Percentiles rank a stretch among this genome's conserved stretches.
These are phyloP conservation scores for Lanmaoa rubissima DNA, from an alignment of 768 basidiomycete species.

Conservation along the genomic window DNA sequence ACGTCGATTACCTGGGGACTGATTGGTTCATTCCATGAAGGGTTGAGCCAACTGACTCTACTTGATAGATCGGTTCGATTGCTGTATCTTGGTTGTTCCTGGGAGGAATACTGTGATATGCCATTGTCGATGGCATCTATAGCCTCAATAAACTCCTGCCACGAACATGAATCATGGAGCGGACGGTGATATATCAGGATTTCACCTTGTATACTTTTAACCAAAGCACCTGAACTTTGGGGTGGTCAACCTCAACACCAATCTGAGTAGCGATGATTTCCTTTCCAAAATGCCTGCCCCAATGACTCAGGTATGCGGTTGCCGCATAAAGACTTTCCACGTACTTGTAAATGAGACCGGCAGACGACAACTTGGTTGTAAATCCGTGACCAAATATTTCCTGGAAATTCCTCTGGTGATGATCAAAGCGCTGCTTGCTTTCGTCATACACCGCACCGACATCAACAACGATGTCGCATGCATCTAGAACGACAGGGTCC, in stretches of 20 bases:
- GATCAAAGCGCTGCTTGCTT: slow-evolving; percentile 79
- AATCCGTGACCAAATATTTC: slow-evolving; percentile 90
- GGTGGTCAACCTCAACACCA: slow-evolving; percentile 50
- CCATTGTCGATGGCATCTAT: slow-evolving; percentile 97
- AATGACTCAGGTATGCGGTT: slow-evolving; percentile 2
- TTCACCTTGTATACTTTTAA: slow-evolving; percentile 82
- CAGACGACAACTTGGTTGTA: slow-evolving; percentile 85
- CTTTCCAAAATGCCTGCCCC: slow-evolving; percentile 77
- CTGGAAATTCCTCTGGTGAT: slow-evolving; percentile 92
- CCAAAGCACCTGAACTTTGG: slow-evolving; percentile 74
- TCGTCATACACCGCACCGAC: slow-evolving; percentile 93
- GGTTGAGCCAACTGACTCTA: slow-evolving; percentile 83
- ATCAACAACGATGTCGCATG: slow-evolving; percentile 94
- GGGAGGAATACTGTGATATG: slow-evolving; percentile 72
- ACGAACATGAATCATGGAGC: slow-evolving; percentile 3
- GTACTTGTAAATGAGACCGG: slow-evolving; percentile 95
- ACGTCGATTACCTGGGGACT: slow-evolving; percentile 73
- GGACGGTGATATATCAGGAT: background rate
- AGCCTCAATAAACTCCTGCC: slow-evolving; percentile 88
- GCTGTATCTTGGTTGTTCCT: slow-evolving; percentile 67
- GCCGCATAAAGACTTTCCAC: slow-evolving; percentile 21
- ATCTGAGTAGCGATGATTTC: slow-evolving; percentile 73
- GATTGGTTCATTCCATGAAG: slow-evolving; percentile 85
- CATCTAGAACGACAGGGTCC: slow-evolving; percentile 65
- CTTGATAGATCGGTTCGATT: slow-evolving; percentile 80